These are phyloP conservation scores for Baorangia bicolor DNA, from an alignment of 768 basidiomycete genomes.

Conservation along the genomic window DNA sequence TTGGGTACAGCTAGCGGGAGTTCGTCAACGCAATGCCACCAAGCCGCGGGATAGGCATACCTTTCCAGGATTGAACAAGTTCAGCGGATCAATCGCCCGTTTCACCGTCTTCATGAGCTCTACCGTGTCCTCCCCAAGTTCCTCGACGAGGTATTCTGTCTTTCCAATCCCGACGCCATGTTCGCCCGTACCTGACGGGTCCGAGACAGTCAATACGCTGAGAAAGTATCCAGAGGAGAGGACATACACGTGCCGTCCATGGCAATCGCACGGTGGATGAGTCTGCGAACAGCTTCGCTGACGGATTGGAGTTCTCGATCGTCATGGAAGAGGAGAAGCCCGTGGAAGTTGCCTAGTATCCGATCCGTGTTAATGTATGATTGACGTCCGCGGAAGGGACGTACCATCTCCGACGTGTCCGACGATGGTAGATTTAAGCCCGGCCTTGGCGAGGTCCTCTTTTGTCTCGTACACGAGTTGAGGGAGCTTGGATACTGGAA, in stretches of 20 bases:
- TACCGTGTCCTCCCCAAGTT: conserved; percentile 81
- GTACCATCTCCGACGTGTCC: conserved; percentile 81
- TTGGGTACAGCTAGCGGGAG: conserved; percentile 19
- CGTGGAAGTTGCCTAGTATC: conserved; percentile 43
- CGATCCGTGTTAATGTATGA: neutral
- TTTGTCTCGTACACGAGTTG: conserved; percentile 77
- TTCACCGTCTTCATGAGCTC: conserved; percentile 88
- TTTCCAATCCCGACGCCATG: conserved; percentile 90
- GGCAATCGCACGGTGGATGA: conserved; percentile 67
- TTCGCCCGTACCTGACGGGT: conserved; percentile 67
- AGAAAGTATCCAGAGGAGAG: neutral
- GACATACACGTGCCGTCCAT: conserved; percentile 75
- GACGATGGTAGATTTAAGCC: conserved; percentile 67
- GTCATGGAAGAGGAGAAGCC: conserved; percentile 55
- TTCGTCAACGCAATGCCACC: neutral
- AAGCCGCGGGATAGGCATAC: conserved; percentile 18
- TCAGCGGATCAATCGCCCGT: conserved; percentile 70
- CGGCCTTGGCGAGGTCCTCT: conserved; percentile 62
- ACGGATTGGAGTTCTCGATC: conserved; percentile 57
- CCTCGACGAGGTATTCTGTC: conserved; percentile 76
- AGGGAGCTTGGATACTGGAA: conserved; percentile 68
- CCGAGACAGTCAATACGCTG: neutral
- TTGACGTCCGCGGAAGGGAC: conserved; percentile 27
- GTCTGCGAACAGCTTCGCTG: conserved; percentile 62
- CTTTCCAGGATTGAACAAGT: conserved; percentile 88